These are phyloP conservation scores for Somion occarium DNA, from an alignment of 1,284 basidiomycete species.

Conservation along the genomic window DNA sequence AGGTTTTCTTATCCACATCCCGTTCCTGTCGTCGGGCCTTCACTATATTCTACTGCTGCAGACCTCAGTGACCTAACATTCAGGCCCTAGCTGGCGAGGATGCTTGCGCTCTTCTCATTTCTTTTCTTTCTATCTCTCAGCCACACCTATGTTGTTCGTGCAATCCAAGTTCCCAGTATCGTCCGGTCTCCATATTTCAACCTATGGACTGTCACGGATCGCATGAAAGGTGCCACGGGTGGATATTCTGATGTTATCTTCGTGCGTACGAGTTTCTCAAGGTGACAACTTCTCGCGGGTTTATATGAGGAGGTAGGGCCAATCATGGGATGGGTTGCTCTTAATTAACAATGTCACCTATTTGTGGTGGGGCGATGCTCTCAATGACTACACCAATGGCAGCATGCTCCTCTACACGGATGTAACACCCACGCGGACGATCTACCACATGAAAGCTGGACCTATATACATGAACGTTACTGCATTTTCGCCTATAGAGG, in stretches of 20 bases:
- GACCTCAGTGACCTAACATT: no score
- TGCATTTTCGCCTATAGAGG: slow-evolving; percentile 15
- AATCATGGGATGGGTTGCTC: not conserved
- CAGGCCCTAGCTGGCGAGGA: no score
- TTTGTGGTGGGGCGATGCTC: not conserved
- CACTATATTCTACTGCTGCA: no score
- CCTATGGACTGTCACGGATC: not conserved
- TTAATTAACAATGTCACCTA: not conserved
- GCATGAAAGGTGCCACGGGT: not conserved
- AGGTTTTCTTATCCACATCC: no score
- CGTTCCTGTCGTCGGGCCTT: no score
- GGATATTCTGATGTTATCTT: not conserved
- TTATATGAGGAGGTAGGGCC: no score
- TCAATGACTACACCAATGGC: not conserved
- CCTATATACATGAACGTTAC: slow-evolving; percentile 11
- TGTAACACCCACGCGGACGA: slow-evolving; percentile 13
- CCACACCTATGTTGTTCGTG: not conserved
- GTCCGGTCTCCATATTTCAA: not conserved
- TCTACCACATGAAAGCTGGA: slow-evolving; percentile 10
- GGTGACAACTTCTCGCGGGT: no score
- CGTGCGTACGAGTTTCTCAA: no score
- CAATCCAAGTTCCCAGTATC: not conserved
- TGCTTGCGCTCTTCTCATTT: not conserved
- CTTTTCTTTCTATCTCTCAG: not conserved
- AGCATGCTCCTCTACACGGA: slow-evolving; percentile 8